A percentile compares a stretch with the other conserved stretches of the same genome.
Evolutionary conservation across 2,329 filamentous ascomycete genomes (phyloP).

Genomic region (Trichophyton equinum): DNA sequence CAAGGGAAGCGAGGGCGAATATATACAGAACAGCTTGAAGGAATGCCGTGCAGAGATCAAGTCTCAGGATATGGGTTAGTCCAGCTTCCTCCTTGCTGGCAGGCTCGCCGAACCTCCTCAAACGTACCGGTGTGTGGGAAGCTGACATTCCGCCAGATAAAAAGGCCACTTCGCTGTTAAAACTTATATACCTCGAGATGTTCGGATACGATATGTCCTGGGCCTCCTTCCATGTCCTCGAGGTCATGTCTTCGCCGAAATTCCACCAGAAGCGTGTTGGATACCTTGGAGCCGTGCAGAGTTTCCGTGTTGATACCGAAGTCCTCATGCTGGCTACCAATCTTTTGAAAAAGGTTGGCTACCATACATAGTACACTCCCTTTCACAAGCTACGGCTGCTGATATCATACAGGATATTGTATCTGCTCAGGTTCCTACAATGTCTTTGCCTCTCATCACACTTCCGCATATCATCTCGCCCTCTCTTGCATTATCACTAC

Average conservation of each 20-base stretch:
- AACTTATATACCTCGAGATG: slow-evolving; percentile 97
- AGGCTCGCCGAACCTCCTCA: background rate
- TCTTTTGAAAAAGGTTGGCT: slow-evolving; percentile 70
- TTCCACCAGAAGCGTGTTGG: slow-evolving; percentile 92
- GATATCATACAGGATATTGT: slow-evolving; percentile 35
- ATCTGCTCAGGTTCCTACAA: slow-evolving; percentile 60
- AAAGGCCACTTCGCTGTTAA: slow-evolving; percentile 90
- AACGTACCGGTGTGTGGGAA: background rate
- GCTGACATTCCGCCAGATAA: slow-evolving; percentile 47
- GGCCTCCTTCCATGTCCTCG: slow-evolving; percentile 95
- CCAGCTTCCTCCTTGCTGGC: background rate
- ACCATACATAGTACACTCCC: background rate
- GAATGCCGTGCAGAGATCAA: slow-evolving; percentile 92
- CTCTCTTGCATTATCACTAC: slow-evolving; percentile 76
- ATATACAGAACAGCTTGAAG: slow-evolving; percentile 83
- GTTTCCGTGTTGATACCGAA: slow-evolving; percentile 88
- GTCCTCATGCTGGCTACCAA: slow-evolving; percentile 97
- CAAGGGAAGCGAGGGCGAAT: slow-evolving; percentile 88
- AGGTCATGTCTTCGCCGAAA: slow-evolving; percentile 95
- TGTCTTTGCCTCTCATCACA: slow-evolving; percentile 74
- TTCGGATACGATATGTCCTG: slow-evolving; percentile 99
- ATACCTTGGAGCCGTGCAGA: slow-evolving; percentile 90
- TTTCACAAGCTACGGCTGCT: background rate
- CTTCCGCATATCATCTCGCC: slow-evolving; percentile 93
- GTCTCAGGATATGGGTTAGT: slow-evolving; percentile 78